Percentiles rank a stretch among this genome's conserved stretches.
These are phyloP conservation scores for Saccharomycopsis selenospora DNA, from an alignment of 805 yeast genomes.

Conservation along the genomic window DNA sequence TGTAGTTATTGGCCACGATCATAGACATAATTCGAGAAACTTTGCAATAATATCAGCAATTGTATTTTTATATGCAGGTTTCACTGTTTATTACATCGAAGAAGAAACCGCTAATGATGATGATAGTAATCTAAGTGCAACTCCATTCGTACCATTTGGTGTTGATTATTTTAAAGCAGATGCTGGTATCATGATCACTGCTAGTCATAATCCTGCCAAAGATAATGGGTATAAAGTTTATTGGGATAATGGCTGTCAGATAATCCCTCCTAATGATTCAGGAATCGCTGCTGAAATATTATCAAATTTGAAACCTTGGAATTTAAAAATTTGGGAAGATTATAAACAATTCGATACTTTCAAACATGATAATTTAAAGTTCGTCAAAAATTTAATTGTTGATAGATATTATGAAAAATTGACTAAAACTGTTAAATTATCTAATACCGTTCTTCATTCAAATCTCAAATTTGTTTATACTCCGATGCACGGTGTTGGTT, in stretches of 20 bases:
- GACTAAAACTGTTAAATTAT: conserved; percentile 8
- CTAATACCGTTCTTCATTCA: conserved; percentile 20
- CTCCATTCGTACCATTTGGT: conserved; percentile 90
- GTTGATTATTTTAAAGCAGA: conserved; percentile 56
- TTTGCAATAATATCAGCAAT: conserved; percentile 77
- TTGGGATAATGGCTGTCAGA: conserved; percentile 91
- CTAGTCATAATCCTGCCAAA: conserved; percentile 86
- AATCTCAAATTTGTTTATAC: conserved; percentile 65
- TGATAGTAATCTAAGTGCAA: conserved; percentile 45
- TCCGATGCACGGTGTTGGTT: conserved; percentile 95
- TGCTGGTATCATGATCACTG: conserved; percentile 93
- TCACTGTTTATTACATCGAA: conserved; percentile 53
- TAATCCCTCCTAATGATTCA: conserved; percentile 83
- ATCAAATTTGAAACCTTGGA: conserved; percentile 55
- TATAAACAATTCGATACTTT: conserved; percentile 29
- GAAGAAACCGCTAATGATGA: conserved; percentile 24
- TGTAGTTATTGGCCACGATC: conserved; percentile 87
- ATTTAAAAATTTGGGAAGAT: conserved; percentile 40
- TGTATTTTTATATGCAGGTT: conserved; percentile 61
- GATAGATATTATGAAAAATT: conserved; percentile 35
- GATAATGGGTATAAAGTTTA: conserved; percentile 95
- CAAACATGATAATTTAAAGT: conserved; percentile 27
- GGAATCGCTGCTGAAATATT: conserved; percentile 62
- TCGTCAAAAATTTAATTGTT: conserved; percentile 38
- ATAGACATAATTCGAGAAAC: conserved; percentile 68